Base-by-base conservation (phyloP, 768 basidiomycete genomes). In the Tricholoma matsutake region DNA sequence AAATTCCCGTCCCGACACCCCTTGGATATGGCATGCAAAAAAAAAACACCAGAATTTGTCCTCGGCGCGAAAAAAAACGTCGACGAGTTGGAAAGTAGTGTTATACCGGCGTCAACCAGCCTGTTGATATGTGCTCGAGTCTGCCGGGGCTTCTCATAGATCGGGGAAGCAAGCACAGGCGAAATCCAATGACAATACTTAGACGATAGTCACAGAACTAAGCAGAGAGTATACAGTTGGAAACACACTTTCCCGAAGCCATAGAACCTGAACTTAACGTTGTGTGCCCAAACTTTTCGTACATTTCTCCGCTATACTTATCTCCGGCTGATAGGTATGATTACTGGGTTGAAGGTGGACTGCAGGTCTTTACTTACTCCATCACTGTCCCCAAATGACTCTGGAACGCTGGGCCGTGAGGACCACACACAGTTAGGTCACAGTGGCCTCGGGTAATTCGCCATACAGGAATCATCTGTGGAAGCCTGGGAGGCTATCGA, bases 91-190 rank as follows among this genome's bases (percentile, higher is more conserved):
- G 10, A 28, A 49, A 25, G 53, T 34, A 58, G 28, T 54, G 32
- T 54, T 56, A 13, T 32, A 82, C 83, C 83, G 69, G 73, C 74
- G 6, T 83, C 84, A 64, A 86, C 74, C 5, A 84, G 71, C 31
- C 76, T 73, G 20, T 76, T 70, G n/a, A 86, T 68, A 35, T 83
- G 72, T 32, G 71, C 59, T 14, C 82, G 76, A 3, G 84, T 85
- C 65, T 83, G 82, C 82, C 82, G 83, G 6, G 84, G 84, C 66
- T 83, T 86, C 64, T 84, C 79, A 60, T 81, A 86, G 5, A 69
- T 64, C 0, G 81, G 64, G 1, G 81, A 81, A 63, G 72, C 80
- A 29, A 85, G 73, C 34, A 86, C 70, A 68, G 84, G 80, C 6
- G 78, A 80, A 73, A 65, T 86, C 84, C 56, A 83, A 78, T 0